A percentile compares a stretch with the other conserved stretches of the same genome.
phyloP scores from a whole-genome alignment of 2,329 filamentous ascomycete species.

The Epichloe uncinata region DNA sequence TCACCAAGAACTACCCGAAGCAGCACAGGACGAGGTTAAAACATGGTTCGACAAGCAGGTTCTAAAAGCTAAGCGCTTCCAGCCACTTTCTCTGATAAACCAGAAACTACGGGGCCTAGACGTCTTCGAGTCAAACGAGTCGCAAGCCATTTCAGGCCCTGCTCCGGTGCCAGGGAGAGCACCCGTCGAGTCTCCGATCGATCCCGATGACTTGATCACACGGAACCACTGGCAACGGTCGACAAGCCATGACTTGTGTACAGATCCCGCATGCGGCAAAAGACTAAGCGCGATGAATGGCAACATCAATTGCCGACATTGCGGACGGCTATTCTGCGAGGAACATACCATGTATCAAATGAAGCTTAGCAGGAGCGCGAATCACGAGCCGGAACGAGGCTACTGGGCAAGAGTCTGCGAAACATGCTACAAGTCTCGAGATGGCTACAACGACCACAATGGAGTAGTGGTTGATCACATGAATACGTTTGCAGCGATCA shows the following conservation, averaged over 20 bases:
- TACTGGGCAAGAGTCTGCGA: conserved; percentile 94
- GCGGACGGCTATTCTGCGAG: conserved; percentile 88
- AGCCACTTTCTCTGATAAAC: conserved; percentile 80
- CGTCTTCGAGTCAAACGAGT: conserved; percentile 86
- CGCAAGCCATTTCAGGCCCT: conserved; percentile 24
- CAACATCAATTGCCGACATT: conserved; percentile 85
- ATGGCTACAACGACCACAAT: conserved; percentile 84
- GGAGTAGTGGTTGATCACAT: conserved; percentile 62
- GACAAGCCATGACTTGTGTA: conserved; percentile 63
- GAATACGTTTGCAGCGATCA: conserved; percentile 52
- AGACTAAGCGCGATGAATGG: conserved; percentile 67
- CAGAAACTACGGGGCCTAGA: conserved; percentile 88
- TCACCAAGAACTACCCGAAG: conserved; percentile 78
- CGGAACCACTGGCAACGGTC: conserved; percentile 78
- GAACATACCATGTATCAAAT: conserved; percentile 99
- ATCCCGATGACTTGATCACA: conserved; percentile 84
- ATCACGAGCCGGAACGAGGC: conserved; percentile 79
- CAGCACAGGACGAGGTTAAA: conserved; percentile 87
- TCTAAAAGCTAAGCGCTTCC: conserved; percentile 82
- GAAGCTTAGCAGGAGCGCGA: conserved; percentile 81
- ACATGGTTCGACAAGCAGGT: conserved; percentile 96
- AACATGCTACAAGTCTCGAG: conserved; percentile 96
- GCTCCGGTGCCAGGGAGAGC: conserved; percentile 23
- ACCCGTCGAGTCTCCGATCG: conserved; percentile 32
- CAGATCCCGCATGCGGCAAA: conserved; percentile 76